Conservation (phyloP, 305 asterid species). For the Fraxinus xanthoxyloides region DNA sequence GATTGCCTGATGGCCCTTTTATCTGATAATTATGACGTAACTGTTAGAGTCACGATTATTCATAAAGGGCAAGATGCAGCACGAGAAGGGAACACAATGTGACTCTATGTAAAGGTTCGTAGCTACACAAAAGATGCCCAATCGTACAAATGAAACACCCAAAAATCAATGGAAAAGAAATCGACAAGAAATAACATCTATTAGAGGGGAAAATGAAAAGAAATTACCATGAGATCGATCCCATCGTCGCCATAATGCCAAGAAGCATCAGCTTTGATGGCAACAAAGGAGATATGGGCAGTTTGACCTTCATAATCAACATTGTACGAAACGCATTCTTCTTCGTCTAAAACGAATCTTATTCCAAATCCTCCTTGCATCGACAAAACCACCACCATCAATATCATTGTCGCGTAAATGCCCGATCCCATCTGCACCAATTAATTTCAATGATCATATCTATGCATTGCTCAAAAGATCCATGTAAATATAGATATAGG, state of each 20-base stretch:
- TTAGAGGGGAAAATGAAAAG: neutral
- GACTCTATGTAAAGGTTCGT: neutral
- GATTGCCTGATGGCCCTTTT: constrained; percentile 72
- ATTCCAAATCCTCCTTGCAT: constrained; percentile 51
- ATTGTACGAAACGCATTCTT: constrained; percentile 74
- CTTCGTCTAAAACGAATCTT: constrained; percentile 71
- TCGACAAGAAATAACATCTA: neutral
- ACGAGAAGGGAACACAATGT: neutral
- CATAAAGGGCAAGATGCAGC: neutral
- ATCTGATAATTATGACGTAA: constrained; percentile 39
- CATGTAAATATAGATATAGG: neutral
- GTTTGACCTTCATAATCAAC: constrained; percentile 63
- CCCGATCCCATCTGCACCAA: constrained; percentile 20
- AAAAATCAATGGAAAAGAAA: neutral
- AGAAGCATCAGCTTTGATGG: constrained; percentile 59
- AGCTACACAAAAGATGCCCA: neutral
- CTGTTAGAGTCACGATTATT: neutral
- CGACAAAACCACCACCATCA: constrained; percentile 5
- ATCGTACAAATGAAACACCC: neutral
- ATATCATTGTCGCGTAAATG: neutral
- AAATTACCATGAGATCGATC: constrained; percentile 50
- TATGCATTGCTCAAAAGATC: neutral
- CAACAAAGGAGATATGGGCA: constrained; percentile 76
- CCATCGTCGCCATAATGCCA: constrained; percentile 66
- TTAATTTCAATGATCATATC: neutral